A percentile compares a stretch with the other conserved stretches of the same genome.
These are phyloP conservation scores for Xylariaceae sp. DNA, from an alignment of 2,329 filamentous ascomycete species.

Conservation along the genomic window DNA sequence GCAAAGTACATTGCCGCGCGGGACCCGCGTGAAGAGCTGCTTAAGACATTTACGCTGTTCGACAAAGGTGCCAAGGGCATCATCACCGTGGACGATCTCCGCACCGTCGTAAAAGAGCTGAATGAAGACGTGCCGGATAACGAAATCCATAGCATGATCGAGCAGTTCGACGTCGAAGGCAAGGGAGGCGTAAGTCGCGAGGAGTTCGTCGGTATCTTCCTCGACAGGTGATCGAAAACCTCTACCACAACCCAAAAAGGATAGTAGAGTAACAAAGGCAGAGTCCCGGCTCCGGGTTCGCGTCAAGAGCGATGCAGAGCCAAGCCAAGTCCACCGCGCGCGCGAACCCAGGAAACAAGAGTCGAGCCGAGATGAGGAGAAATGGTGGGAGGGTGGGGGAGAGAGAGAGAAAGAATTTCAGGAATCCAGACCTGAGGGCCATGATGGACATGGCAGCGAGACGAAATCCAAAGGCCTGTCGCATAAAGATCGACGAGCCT, in stretches of 20 bases:
- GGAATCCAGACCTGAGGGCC: background rate
- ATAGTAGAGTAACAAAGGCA: background rate
- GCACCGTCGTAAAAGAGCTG: constrained; percentile 81
- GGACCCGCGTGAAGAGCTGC: constrained; percentile 85
- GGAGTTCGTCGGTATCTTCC: constrained; percentile 59
- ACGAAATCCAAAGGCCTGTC: background rate
- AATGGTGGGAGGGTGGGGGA: background rate
- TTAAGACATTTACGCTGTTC: constrained; percentile 87
- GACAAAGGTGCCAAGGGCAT: constrained; percentile 88
- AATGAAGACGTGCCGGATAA: constrained; percentile 91
- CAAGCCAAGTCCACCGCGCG: background rate
- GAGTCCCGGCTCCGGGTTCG: background rate
- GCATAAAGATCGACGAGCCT: background rate
- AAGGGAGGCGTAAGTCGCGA: constrained; percentile 72
- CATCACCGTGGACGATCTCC: constrained; percentile 82
- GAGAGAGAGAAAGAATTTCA: background rate
- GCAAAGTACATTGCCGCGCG: constrained; percentile 74
- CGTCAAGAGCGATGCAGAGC: background rate
- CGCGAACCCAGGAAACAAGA: constrained; percentile 12
- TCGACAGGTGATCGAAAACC: constrained; percentile 27
- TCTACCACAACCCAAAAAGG: background rate
- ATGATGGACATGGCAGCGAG: background rate
- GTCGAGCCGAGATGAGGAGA: constrained; percentile 20
- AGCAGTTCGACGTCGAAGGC: constrained; percentile 93
- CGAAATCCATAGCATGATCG: constrained; percentile 92